Conservation (phyloP, 371 early-diverging fungal species). For the Rhizomucor pusillus region DNA sequence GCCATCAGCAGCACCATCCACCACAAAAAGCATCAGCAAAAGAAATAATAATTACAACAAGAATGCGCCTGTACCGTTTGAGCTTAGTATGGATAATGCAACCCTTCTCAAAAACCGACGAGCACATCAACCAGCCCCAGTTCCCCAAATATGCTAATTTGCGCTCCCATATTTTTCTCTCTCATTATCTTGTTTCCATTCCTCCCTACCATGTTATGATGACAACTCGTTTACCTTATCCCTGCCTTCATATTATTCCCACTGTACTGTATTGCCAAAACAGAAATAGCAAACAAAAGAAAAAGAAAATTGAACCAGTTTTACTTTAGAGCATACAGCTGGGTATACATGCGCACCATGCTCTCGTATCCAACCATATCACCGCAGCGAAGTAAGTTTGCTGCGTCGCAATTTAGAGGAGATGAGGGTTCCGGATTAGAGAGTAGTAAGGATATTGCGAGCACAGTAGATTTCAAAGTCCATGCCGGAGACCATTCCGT, state of each 20-base stretch:
- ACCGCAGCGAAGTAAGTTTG: conserved; percentile 84
- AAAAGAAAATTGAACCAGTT: neutral
- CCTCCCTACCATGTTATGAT: no score
- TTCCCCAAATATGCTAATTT: neutral
- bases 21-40: neutral
- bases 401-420: conserved; percentile 95
- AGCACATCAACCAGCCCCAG: conserved; percentile 5
- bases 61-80: conserved; percentile 9
- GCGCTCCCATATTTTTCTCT: neutral
- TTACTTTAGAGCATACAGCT: conserved; percentile 55
- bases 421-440: conserved; percentile 80
- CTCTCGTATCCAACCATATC: conserved; percentile 86
- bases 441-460: conserved; percentile 72
- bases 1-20: neutral
- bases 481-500: conserved; percentile 85
- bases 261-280: no score
- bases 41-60: neutral
- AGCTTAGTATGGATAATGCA: conserved; percentile 19
- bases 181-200: no score
- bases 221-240: no score
- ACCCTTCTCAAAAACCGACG: conserved; percentile 19
- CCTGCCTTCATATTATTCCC: no score
- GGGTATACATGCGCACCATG: conserved; percentile 84
- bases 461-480: conserved; percentile 69
- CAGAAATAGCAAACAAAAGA: no score